Evolutionary conservation across 805 yeast genomes (phyloP), one percentile per base, ranked within the genome.

Genomic region (Naumovozyma dairenensis): DNA sequence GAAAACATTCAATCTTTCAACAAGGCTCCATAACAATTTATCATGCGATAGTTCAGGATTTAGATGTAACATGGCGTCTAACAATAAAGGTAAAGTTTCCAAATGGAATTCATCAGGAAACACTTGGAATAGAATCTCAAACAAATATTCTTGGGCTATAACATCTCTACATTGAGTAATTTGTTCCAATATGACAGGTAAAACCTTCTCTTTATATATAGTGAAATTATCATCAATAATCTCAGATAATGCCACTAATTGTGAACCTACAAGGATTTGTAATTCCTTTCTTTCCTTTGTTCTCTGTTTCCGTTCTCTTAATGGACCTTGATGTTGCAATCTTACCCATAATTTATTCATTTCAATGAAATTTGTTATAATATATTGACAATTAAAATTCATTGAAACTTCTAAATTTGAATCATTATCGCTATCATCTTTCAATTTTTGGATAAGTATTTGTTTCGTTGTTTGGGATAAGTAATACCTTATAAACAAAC

Each of bases 341-440:
- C 98, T 71, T 4, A 92, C 97, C 98, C 98, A 92, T 30, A 92
- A 66, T 57, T 92, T 92, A 63, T 92, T 92, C 98, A 92, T 92
- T 56, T 92, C 98, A 37, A 89, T 77, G 55, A 92, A 92, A 55
- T 92, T 92, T 14, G 83, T 74, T 33, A 84, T 69, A 22, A 87
- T 72, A 51, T 87, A 89, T 37, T 77, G 75, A 27, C 85, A 80
- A 2, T 50, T 46, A 30, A 56, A 55, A 10, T 24, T 14, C 13
- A 24, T 8, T 24, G 8, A 10, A 6, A 5, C 6, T 14, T 6
- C 13, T 6, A 6, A 10, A 6, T 24, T 24, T 6, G 13, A 8
- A 6, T 24, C n/a, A 8, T 24, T 14, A 20, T 47, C 46, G n/a
- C 26, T 19, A 12, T 39, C 40, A 25, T 39, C 48, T 12, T 38